Evolutionary conservation across 2,329 filamentous ascomycete genomes (phyloP).

Genomic region (Pseudogymnoascus sp.): DNA sequence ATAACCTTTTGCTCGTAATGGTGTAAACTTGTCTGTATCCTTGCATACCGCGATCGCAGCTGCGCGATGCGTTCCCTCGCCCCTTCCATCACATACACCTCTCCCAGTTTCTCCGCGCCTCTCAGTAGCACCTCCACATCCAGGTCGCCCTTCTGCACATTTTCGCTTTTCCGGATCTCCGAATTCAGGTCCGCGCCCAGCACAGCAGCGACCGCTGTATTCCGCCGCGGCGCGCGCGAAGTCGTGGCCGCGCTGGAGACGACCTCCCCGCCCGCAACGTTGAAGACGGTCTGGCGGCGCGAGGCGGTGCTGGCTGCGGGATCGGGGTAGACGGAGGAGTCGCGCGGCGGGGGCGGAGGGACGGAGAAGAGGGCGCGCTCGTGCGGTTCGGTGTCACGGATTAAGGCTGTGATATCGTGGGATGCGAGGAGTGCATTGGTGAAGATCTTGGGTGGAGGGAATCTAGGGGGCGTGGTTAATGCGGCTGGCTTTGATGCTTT

Average conservation of each 20-base stretch:
- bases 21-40: conserved; percentile 64
- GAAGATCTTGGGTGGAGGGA: conserved; percentile 87
- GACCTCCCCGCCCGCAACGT: conserved; percentile 50
- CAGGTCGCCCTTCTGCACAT: conserved; percentile 56
- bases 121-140: conserved; percentile 78
- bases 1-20: conserved; percentile 76
- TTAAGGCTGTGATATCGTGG: conserved; percentile 87
- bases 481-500: conserved; percentile 13
- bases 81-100: conserved; percentile 76
- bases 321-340: conserved; percentile 38
- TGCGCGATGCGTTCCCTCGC: conserved; percentile 67
- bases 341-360: conserved; percentile 52
- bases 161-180: conserved; percentile 54
- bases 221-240: conserved; percentile 49
- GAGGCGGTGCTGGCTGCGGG: conserved; percentile 25
- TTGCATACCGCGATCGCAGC: conserved; percentile 61
- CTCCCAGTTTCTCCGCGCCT: conserved; percentile 83
- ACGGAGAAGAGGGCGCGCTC: conserved; percentile 93
- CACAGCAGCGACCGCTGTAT: conserved; percentile 83
- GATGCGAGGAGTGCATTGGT: conserved; percentile 83
- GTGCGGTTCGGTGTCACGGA: conserved; percentile 90
- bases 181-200: conserved; percentile 81
- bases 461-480: conserved; percentile 42
- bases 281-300: conserved; percentile 58
- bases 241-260: conserved; percentile 47